Evolutionary conservation across 768 basidiomycete species (phyloP).

Genomic region (Suillus sp.): DNA sequence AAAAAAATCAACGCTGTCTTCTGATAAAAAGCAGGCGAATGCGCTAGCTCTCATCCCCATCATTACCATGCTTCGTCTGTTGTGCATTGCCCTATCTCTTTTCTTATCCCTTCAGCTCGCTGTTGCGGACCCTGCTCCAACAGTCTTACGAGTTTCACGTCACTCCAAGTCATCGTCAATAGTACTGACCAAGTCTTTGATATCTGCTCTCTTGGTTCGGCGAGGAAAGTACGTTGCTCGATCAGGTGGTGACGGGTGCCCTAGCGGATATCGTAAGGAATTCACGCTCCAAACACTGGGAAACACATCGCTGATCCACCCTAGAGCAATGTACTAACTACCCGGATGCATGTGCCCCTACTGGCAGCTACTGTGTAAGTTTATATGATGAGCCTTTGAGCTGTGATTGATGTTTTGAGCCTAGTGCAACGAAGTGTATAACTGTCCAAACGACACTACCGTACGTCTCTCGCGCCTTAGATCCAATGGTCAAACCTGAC

Average conservation of each 20-base stretch:
- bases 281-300: background rate
- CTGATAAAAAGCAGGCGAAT: background rate
- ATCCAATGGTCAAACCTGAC: background rate
- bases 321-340: slow-evolving; percentile 19
- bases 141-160: background rate
- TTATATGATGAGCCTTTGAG: too few species aligned
- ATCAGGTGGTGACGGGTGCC: background rate
- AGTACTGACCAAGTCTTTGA: background rate
- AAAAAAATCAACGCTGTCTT: background rate
- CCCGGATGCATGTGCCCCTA: slow-evolving; percentile 20
- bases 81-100: background rate
- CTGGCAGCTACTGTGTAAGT: slow-evolving; percentile 26
- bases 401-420: background rate
- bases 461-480: slow-evolving; percentile 13
- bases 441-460: slow-evolving; percentile 20
- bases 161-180: background rate
- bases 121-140: background rate
- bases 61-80: background rate
- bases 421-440: slow-evolving; percentile 17
- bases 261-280: background rate
- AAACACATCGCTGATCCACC: background rate
- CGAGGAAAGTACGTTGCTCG: slow-evolving; percentile 1
- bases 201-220: slow-evolving; percentile 5
- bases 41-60: background rate
- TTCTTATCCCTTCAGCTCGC: slow-evolving; percentile 4